Base-by-base conservation (phyloP, 805 yeast species). In the Starmera caribaea region DNA sequence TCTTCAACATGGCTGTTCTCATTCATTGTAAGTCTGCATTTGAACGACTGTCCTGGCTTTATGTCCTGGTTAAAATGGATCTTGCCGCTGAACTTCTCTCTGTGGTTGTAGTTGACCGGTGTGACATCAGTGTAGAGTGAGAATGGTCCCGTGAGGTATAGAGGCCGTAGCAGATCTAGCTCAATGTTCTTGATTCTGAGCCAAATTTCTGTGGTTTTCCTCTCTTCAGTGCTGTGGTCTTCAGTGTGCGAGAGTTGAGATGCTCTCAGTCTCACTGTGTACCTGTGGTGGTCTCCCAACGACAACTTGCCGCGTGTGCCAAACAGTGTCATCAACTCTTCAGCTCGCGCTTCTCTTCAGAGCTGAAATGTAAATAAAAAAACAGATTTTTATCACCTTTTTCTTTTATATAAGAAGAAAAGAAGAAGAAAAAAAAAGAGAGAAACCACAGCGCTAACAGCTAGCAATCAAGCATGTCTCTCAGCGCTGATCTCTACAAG, bases 141-240 rank as follows among this genome's bases (percentile, higher is more conserved):
- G 54, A 78, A 90, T 0, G 98, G 98, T 0, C 97, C 98, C 1
- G 89, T 80, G 34, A 92, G 59, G 50, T 80, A 86, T 2, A 95
- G 83, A 0, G 97, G 94, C 26, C 95, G 61, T 47, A 86, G 56
- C 1, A 92, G 71, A 3, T 84, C 62, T 46, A 76, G 73, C 57
- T 88, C 96, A 4, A 62, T 65, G 59, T 89, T 89, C 51, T 74
- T 76, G 31, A 89, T 73, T 39, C 74, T 71, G 14, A 81, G 58
- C 65, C 66, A 75, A 1, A 68, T 34, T 28, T 28, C 26, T 7
- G 6, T 21, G 26, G n/a, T n/a, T n/a, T n/a, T n/a, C n/a, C n/a
- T n/a, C n/a, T n/a, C n/a, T n/a, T n/a, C n/a, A n/a, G n/a, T n/a
- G n/a, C n/a, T n/a, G n/a, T n/a, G n/a, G n/a, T 21, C 7, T 21